Conservation (phyloP, 2,329 filamentous ascomycete species). For the Clonostachys byssicola region DNA sequence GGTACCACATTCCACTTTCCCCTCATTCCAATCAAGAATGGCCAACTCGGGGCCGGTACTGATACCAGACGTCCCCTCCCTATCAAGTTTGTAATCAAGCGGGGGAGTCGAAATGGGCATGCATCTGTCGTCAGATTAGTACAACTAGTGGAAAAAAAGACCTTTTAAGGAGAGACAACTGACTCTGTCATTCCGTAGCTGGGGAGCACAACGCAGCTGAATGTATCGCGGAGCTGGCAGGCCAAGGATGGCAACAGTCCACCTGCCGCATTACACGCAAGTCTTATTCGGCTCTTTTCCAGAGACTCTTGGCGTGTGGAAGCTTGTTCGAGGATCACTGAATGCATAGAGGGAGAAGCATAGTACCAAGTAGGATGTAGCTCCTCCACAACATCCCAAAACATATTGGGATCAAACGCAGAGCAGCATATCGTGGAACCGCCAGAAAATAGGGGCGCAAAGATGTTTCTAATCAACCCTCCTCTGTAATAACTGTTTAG, state of each 20-base stretch:
- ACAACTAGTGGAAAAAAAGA: neutral
- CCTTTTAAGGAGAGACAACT: constrained; percentile 4
- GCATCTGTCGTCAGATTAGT: constrained; percentile 22
- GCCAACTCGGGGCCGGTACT: constrained; percentile 45
- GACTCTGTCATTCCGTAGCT: constrained; percentile 56
- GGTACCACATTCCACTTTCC: constrained; percentile 16
- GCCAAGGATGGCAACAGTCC: constrained; percentile 47
- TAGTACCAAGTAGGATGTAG: constrained; percentile 52
- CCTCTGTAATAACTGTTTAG: constrained; percentile 29
- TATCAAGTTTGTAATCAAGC: constrained; percentile 44
- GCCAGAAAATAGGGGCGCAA: constrained; percentile 48
- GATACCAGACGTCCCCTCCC: constrained; percentile 47
- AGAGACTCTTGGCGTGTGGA: constrained; percentile 30
- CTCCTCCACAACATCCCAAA: constrained; percentile 49
- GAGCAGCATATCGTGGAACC: constrained; percentile 50
- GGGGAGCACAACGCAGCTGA: constrained; percentile 46
- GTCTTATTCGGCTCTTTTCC: constrained; percentile 35
- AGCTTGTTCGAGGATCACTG: constrained; percentile 44
- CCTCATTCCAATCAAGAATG: constrained; percentile 38
- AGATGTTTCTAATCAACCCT: constrained; percentile 48
- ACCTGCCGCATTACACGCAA: constrained; percentile 53
- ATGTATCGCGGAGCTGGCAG: constrained; percentile 40
- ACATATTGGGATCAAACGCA: constrained; percentile 48
- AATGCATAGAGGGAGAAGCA: constrained; percentile 53
- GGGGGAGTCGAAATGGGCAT: constrained; percentile 55